Conservation (phyloP, 768 basidiomycete species). For the Lyophyllum decastes region DNA sequence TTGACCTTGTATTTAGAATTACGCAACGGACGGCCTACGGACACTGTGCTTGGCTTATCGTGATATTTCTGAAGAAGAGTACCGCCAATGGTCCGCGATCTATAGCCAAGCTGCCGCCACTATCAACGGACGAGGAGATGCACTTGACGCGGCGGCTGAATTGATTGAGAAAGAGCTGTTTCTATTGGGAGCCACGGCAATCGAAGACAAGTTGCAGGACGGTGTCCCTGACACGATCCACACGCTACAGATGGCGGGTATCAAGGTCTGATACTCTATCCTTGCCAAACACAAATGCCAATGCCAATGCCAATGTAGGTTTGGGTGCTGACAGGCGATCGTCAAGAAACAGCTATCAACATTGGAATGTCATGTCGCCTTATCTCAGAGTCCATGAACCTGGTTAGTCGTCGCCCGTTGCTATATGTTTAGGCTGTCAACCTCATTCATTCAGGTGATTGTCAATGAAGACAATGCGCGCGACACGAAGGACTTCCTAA, state of each 20-base stretch:
- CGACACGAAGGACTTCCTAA: conserved; percentile 84
- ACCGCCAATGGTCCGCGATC: conserved; percentile 83
- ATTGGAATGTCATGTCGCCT: conserved; percentile 97
- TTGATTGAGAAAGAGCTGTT: conserved; percentile 94
- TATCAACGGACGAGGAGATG: conserved; percentile 92
- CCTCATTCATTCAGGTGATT: conserved; percentile 62
- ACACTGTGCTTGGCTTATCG: conserved; percentile 97
- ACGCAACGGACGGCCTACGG: conserved; percentile 94
- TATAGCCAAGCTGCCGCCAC: conserved; percentile 94
- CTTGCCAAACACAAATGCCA: not conserved
- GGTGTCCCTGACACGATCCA: conserved; percentile 99
- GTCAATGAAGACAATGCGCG: conserved; percentile 87
- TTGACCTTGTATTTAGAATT: conserved; percentile 57
- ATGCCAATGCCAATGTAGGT: conserved; percentile 48
- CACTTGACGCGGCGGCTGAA: conserved; percentile 92
- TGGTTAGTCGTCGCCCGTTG: conserved; percentile 54
- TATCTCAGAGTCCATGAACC: conserved; percentile 98
- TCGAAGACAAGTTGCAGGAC: conserved; percentile 98
- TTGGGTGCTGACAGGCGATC: conserved; percentile 97
- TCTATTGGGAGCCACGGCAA: conserved; percentile 93
- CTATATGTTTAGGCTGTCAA: not conserved
- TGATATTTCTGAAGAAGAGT: conserved; percentile 90
- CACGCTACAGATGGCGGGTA: conserved; percentile 96
- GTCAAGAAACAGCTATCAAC: conserved; percentile 99
- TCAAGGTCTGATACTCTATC: conserved; percentile 62